Percentiles rank a stretch among this genome's conserved stretches.
These are phyloP conservation scores for Chaetomium sp. DNA, from an alignment of 2,329 filamentous ascomycete species.

Conservation along the genomic window DNA sequence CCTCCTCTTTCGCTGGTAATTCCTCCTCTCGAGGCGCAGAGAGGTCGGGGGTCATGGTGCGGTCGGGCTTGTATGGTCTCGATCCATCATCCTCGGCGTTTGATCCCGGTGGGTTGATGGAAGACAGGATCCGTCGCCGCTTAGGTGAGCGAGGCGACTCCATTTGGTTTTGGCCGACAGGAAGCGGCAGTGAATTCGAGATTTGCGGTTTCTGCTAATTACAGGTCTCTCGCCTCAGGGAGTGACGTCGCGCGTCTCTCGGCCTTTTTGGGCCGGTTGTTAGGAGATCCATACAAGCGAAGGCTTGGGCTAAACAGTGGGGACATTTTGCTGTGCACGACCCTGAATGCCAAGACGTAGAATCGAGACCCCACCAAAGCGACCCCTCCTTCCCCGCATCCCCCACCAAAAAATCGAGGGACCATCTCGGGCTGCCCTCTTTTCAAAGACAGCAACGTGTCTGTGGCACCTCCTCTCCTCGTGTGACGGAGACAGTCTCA, in stretches of 20 bases:
- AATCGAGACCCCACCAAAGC: not conserved
- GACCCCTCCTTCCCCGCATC: not conserved
- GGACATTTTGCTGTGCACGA: not conserved
- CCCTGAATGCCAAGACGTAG: not conserved
- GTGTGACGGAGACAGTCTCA: not conserved
- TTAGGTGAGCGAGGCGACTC: constrained; percentile 36
- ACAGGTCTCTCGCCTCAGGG: not conserved
- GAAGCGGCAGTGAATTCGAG: not conserved
- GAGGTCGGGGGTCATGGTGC: constrained; percentile 1
- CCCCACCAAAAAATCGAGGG: not conserved
- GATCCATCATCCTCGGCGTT: constrained; percentile 1
- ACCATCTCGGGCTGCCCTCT: not conserved
- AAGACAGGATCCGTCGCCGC: constrained; percentile 53
- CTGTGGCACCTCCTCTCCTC: not conserved
- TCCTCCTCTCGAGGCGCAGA: constrained; percentile 1
- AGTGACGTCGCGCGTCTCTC: constrained; percentile 7
- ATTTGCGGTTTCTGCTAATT: not conserved
- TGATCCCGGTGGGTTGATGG: constrained; percentile 34
- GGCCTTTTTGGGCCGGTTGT: no score
- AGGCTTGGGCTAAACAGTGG: not conserved
- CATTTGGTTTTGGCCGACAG: not conserved
- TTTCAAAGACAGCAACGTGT: not conserved
- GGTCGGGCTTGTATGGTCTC: constrained; percentile 3
- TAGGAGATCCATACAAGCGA: not conserved
- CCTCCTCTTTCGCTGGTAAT: not conserved